These are phyloP conservation scores for Blastobotrys chiropterorum DNA, from an alignment of 805 yeast genomes.

Conservation along the genomic window DNA sequence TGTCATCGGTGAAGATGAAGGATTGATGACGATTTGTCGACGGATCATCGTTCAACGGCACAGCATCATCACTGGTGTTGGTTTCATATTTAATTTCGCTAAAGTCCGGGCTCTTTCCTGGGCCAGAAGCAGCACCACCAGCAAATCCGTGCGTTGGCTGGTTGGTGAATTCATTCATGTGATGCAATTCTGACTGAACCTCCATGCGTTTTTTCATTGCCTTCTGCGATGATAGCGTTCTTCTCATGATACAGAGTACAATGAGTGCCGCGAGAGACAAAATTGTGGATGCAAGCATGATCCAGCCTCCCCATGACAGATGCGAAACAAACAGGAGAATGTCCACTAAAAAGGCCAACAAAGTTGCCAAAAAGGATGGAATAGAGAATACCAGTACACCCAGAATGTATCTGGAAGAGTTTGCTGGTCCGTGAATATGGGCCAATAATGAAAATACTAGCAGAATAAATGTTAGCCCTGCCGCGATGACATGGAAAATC, in stretches of 20 bases:
- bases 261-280: constrained; percentile 59
- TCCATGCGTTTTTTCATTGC: constrained; percentile 20
- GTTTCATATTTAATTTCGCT: constrained; percentile 19
- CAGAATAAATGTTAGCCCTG: constrained; percentile 47
- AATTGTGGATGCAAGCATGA: constrained; percentile 62
- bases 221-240: constrained; percentile 41
- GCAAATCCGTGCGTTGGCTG: not conserved
- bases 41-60: no score
- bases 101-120: no score
- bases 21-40: no score
- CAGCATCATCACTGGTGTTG: constrained; percentile 5
- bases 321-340: constrained; percentile 70
- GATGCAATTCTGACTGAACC: not conserved
- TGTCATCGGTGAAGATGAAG: no score
- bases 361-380: constrained; percentile 60
- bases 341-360: constrained; percentile 77
- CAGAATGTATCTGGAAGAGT: constrained; percentile 41
- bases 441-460: constrained; percentile 37
- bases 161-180: constrained; percentile 5
- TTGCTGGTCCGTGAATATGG: constrained; percentile 34
- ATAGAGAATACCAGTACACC: constrained; percentile 52
- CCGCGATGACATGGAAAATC: constrained; percentile 61
- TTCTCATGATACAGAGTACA: constrained; percentile 62
- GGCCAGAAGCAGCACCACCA: constrained; percentile 8
- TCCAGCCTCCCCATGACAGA: constrained; percentile 82